A percentile compares a stretch with the other conserved stretches of the same genome.
phyloP scores from a whole-genome alignment of 2,329 filamentous ascomycete species.

The Xylaria sp. region DNA sequence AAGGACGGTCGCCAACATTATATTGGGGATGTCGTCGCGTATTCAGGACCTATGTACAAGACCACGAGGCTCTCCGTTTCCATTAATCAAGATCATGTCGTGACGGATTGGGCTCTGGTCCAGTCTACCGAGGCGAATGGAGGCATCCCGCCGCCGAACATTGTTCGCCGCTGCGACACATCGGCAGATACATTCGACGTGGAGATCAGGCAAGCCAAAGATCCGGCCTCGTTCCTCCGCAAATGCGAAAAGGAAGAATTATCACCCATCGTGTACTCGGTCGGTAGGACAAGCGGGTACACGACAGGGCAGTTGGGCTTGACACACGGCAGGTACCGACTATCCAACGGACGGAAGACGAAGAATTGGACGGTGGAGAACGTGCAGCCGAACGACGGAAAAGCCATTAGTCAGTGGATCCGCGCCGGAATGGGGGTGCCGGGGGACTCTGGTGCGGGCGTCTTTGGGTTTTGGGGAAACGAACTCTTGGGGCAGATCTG shows the following conservation, averaged over 20 bases:
- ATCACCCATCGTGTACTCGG: slow-evolving; percentile 49
- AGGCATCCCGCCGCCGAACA: neutral
- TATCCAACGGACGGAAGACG: slow-evolving; percentile 45
- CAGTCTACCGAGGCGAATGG: neutral
- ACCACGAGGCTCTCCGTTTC: slow-evolving; percentile 55
- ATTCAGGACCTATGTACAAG: slow-evolving; percentile 55
- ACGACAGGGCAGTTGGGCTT: slow-evolving; percentile 56
- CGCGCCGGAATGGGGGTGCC: slow-evolving; percentile 56
- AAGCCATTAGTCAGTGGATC: slow-evolving; percentile 53
- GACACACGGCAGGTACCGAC: slow-evolving; percentile 53
- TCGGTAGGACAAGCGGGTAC: slow-evolving; percentile 57
- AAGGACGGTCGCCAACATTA: neutral
- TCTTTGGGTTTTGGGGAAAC: slow-evolving; percentile 53
- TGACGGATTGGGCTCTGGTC: slow-evolving; percentile 50
- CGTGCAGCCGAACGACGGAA: slow-evolving; percentile 49
- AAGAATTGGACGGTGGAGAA: slow-evolving; percentile 60
- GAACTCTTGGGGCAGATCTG: slow-evolving; percentile 56
- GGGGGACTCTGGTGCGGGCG: slow-evolving; percentile 57
- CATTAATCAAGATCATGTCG: slow-evolving; percentile 45
- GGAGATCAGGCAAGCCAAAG: neutral
- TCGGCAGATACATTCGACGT: neutral
- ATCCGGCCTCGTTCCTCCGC: neutral
- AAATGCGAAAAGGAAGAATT: neutral
- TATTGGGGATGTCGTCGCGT: slow-evolving; percentile 53
- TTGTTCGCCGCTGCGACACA: slow-evolving; percentile 3